Conservation (phyloP, 805 yeast genomes). For the Ogataea paraovalis region DNA sequence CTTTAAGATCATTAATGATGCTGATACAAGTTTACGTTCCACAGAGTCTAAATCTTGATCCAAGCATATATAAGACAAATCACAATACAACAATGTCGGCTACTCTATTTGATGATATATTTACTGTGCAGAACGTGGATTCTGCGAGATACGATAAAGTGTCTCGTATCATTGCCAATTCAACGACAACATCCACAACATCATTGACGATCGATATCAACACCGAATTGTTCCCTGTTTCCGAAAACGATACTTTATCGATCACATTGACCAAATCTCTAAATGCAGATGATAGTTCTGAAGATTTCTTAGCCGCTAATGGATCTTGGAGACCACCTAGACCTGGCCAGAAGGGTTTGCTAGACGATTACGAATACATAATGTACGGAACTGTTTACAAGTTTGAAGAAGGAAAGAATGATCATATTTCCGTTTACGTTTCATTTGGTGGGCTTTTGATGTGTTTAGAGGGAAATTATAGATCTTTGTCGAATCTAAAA, state of each 20-base stretch:
- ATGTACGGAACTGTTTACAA: conserved; percentile 98
- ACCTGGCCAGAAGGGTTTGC: conserved; percentile 77
- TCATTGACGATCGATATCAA: conserved; percentile 86
- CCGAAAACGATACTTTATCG: conserved; percentile 71
- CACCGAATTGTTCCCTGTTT: conserved; percentile 86
- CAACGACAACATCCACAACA: conserved; percentile 76
- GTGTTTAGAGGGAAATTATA: conserved; percentile 92
- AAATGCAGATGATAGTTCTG: conserved; percentile 43
- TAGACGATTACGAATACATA: conserved; percentile 96
- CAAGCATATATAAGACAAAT: not conserved
- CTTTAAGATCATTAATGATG: no score
- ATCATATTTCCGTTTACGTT: conserved; percentile 79
- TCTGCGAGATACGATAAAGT: conserved; percentile 90
- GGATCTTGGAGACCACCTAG: conserved; percentile 84
- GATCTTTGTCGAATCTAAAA: conserved; percentile 81
- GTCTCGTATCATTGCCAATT: conserved; percentile 80
- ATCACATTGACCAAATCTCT: conserved; percentile 81
- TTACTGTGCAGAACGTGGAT: conserved; percentile 79
- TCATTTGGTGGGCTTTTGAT: conserved; percentile 94
- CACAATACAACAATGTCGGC: conserved; percentile 43
- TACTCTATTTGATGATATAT: conserved; percentile 90
- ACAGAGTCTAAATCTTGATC: no score
- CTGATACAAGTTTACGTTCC: no score
- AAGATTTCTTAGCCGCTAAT: conserved; percentile 42
- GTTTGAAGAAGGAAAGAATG: conserved; percentile 77